Evolutionary conservation across 2,329 filamentous ascomycete species (phyloP).

Genomic region (Talaromyces albobiverticillius): DNA sequence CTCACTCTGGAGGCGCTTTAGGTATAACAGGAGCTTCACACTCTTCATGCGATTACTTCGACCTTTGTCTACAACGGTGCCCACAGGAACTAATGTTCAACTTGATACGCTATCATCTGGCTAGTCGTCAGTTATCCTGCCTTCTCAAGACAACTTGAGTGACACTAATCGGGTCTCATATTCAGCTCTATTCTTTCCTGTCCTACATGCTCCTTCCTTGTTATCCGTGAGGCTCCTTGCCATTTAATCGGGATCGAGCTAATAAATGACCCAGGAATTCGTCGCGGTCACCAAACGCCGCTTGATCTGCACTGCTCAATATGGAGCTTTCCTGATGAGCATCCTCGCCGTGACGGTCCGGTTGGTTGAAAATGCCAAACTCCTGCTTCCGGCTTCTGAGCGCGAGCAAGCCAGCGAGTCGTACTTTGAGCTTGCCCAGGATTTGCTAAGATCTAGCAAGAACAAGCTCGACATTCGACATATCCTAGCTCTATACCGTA

Average conservation of each 20-base stretch:
- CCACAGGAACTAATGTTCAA: constrained; percentile 2
- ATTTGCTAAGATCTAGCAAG: neutral
- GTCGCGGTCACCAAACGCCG: neutral
- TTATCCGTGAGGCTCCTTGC: neutral
- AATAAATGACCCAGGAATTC: neutral
- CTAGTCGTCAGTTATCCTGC: neutral
- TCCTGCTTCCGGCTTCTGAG: neutral
- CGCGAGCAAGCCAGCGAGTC: constrained; percentile 1
- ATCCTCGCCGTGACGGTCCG: constrained; percentile 1
- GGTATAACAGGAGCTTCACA: constrained; percentile 2
- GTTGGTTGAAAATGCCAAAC: neutral
- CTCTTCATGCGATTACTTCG: neutral
- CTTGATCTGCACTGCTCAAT: constrained; percentile 1
- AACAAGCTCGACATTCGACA: constrained; percentile 4
- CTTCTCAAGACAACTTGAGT: neutral
- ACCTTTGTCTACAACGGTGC: constrained; percentile 1
- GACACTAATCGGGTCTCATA: neutral
- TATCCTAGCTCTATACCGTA: constrained; percentile 1
- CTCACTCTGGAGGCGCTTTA: neutral
- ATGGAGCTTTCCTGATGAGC: constrained; percentile 6
- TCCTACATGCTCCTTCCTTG: neutral
- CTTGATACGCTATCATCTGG: neutral
- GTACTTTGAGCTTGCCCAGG: constrained; percentile 1
- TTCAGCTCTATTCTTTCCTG: constrained; percentile 2
- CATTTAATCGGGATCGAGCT: neutral